These are phyloP conservation scores for Boletus reticuloceps DNA, from an alignment of 768 basidiomycete genomes.

Conservation along the genomic window DNA sequence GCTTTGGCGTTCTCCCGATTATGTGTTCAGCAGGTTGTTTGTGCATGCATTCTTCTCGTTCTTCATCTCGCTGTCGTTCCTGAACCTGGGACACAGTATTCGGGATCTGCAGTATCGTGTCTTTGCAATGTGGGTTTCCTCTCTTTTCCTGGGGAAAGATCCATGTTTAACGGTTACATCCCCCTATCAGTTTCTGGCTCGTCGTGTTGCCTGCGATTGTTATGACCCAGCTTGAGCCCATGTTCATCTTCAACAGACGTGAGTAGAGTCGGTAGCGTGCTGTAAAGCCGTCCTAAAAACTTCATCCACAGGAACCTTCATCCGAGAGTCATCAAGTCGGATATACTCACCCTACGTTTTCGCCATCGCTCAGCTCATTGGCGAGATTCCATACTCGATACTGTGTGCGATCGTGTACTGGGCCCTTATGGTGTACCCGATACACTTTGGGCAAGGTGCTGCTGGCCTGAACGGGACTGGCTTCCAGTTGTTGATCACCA, in stretches of 20 bases:
- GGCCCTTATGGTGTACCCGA: conserved; percentile 71
- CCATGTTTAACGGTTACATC: background rate
- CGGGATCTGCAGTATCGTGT: conserved; percentile 77
- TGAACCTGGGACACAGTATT: conserved; percentile 63
- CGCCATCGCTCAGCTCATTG: conserved; percentile 74
- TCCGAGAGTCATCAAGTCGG: conserved; percentile 69
- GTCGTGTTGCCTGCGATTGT: conserved; percentile 69
- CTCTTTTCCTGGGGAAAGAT: background rate
- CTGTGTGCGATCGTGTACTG: conserved; percentile 74
- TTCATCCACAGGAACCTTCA: conserved; percentile 34
- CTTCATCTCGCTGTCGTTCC: conserved; percentile 74
- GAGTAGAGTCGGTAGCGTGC: conserved; percentile 27
- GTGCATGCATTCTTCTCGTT: conserved; percentile 69
- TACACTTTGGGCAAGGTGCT: conserved; percentile 62
- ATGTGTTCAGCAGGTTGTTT: conserved; percentile 81
- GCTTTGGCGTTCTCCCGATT: conserved; percentile 82
- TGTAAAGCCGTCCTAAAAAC: background rate
- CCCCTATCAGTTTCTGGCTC: conserved; percentile 54
- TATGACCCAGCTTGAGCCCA: conserved; percentile 68
- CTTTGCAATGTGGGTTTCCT: conserved; percentile 62
- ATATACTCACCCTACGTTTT: conserved; percentile 88
- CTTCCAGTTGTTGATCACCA: conserved; percentile 66
- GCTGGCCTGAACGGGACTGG: conserved; percentile 62
- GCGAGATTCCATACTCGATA: conserved; percentile 77
- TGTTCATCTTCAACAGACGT: conserved; percentile 74